Base-by-base conservation (phyloP, 768 basidiomycete species). In the Mycena maculata region DNA sequence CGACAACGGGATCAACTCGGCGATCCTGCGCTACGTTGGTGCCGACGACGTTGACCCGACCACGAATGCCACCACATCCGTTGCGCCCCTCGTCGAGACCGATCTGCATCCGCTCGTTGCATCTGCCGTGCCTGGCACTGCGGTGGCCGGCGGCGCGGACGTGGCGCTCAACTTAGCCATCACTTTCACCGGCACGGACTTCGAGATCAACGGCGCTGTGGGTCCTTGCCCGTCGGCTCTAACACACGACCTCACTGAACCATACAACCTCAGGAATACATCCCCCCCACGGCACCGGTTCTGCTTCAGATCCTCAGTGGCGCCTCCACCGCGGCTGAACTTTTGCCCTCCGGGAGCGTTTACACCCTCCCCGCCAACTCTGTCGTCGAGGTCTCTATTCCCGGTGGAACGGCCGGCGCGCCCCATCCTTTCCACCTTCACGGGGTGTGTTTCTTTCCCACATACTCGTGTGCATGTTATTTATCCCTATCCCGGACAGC, bases 11-110 rank as follows among this genome's bases (percentile, higher is more conserved):
- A 76, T 82, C 63, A 87, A 85, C 72, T 27, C 25, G 7, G 47
- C 47, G 4, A 86, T 89, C 60, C 72, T 89, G 39, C 80, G 85
- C 56, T 89, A 89, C 62, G 71, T 33, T 1, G 84, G 83, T n/a
- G 88, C 87, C 12, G 67, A 76, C 0, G 60, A 54, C n/a, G 64
- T 68, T 12, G 87, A 88, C 36, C 88, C 88, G 6, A 78, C 77
- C 2, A 82, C 80, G 41, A 56, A 71, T 61, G 8, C 71, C 67
- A 45, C 69, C 61, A 54, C 60, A n/a, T 63, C 49, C 27, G 25
- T 30, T 9, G 76, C 77, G 20, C 69, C 77, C 0, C 77, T 87
- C 42, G 31, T 72, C 3, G 86, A 87, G 63, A 73, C 74, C 13
- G 68, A 74, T 38, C 78, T 88, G 0, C 83, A 84, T 41, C 74